These are phyloP conservation scores for Paraconiothyrium brasiliense DNA, from an alignment of 2,329 filamentous ascomycete species.

Conservation along the genomic window DNA sequence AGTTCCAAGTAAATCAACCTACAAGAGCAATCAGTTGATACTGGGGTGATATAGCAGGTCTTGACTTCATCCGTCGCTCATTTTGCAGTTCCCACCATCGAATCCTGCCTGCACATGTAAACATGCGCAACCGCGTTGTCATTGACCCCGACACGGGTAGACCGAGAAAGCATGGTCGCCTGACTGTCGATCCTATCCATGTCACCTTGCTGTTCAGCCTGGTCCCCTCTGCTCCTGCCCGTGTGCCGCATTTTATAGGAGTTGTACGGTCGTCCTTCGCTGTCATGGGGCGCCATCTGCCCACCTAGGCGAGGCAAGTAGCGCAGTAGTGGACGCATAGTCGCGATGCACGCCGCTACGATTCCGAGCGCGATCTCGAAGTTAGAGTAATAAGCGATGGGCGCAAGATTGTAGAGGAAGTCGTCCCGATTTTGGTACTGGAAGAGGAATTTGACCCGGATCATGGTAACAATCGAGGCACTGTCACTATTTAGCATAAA, in stretches of 20 bases:
- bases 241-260: neutral
- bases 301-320: conserved; percentile 29
- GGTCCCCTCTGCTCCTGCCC: neutral
- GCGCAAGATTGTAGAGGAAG: conserved; percentile 49
- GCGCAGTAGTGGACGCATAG: conserved; percentile 53
- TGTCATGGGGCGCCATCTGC: neutral
- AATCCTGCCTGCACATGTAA: neutral
- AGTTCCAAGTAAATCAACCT: neutral
- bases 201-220: neutral
- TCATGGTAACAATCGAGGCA: conserved; percentile 44
- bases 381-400: conserved; percentile 55
- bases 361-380: conserved; percentile 57
- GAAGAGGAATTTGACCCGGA: conserved; percentile 54
- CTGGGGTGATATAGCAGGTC: neutral
- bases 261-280: neutral
- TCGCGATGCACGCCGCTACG: conserved; percentile 54
- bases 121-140: neutral
- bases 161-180: neutral
- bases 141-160: neutral
- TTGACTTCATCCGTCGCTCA: neutral
- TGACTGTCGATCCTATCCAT: neutral
- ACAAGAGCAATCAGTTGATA: neutral
- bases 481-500: conserved; percentile 25
- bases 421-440: conserved; percentile 47
- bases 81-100: too few species aligned